Evolutionary conservation across 345 rosid genomes (phyloP).

Genomic region (Pugionium dolabratum): DNA sequence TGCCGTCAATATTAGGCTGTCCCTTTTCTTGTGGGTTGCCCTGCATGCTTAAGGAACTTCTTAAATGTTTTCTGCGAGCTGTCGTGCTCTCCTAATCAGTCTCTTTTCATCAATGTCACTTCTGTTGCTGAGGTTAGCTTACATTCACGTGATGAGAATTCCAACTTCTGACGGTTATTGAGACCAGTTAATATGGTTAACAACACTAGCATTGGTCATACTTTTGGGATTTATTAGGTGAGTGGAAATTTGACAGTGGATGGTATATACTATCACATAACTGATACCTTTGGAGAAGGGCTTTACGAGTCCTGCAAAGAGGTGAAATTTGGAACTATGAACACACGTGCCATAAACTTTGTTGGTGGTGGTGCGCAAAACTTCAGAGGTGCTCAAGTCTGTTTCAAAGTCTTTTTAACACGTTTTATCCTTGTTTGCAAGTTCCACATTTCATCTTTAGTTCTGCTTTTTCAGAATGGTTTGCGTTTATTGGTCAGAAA

Average conservation of each 20-base stretch:
- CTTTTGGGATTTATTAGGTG: slow-evolving; percentile 48
- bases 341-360: slow-evolving; percentile 83
- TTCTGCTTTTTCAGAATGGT: slow-evolving; percentile 70
- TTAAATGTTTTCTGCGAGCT: slow-evolving; percentile 93
- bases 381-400: slow-evolving; percentile 62
- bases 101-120: slow-evolving; percentile 88
- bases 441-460: slow-evolving; percentile 25
- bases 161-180: slow-evolving; percentile 5
- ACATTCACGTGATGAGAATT: slow-evolving; percentile 9
- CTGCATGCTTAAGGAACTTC: slow-evolving; percentile 97
- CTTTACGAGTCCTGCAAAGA: slow-evolving; percentile 90
- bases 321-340: slow-evolving; percentile 97
- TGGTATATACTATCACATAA: slow-evolving; percentile 71
- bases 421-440: slow-evolving; percentile 22
- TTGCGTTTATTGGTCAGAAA: slow-evolving; percentile 82
- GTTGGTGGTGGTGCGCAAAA: slow-evolving; percentile 91
- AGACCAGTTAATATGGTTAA: slow-evolving; percentile 12
- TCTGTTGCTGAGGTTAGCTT: slow-evolving; percentile 71
- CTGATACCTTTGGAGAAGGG: slow-evolving; percentile 82
- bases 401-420: slow-evolving; percentile 19
- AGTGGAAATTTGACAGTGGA: slow-evolving; percentile 82
- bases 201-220: slow-evolving; percentile 26
- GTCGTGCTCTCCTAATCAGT: slow-evolving; percentile 89
- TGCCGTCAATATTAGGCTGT: slow-evolving; percentile 59
- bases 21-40: slow-evolving; percentile 97